Evolutionary conservation across 2,329 filamentous ascomycete genomes (phyloP).

Genomic region (Elsinoe australis): DNA sequence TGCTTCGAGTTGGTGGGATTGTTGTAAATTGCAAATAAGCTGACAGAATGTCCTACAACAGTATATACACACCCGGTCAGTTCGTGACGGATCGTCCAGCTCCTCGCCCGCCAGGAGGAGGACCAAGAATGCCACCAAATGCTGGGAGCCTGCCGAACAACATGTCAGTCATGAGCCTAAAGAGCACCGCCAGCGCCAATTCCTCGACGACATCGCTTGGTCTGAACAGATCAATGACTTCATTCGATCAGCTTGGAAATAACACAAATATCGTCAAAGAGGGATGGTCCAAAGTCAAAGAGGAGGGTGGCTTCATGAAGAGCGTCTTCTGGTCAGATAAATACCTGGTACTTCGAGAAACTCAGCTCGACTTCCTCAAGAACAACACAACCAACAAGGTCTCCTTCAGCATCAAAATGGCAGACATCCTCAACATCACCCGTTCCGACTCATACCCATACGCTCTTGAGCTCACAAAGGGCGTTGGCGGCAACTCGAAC

Average conservation of each 20-base stretch:
- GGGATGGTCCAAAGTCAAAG: conserved; percentile 79
- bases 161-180: conserved; percentile 67
- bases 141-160: conserved; percentile 63
- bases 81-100: conserved; percentile 98
- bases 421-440: conserved; percentile 82
- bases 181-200: conserved; percentile 48
- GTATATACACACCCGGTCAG: conserved; percentile 55
- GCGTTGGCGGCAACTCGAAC: conserved; percentile 56
- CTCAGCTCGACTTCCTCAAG: conserved; percentile 91
- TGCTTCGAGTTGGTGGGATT: too few species aligned
- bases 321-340: conserved; percentile 81
- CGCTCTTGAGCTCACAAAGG: conserved; percentile 85
- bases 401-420: conserved; percentile 74
- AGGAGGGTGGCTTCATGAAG: conserved; percentile 76
- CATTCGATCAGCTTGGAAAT: conserved; percentile 32
- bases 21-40: too few species aligned
- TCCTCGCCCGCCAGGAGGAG: conserved; percentile 62
- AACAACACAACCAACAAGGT: conserved; percentile 73
- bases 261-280: conserved; percentile 44
- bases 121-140: conserved; percentile 63
- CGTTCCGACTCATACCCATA: conserved; percentile 85
- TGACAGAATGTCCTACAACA: conserved; percentile 26
- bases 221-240: conserved; percentile 36
- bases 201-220: conserved; percentile 30
- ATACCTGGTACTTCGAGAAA: conserved; percentile 85